Base-by-base conservation (phyloP, 257 asterid species). In the Solanum verrucosum region DNA sequence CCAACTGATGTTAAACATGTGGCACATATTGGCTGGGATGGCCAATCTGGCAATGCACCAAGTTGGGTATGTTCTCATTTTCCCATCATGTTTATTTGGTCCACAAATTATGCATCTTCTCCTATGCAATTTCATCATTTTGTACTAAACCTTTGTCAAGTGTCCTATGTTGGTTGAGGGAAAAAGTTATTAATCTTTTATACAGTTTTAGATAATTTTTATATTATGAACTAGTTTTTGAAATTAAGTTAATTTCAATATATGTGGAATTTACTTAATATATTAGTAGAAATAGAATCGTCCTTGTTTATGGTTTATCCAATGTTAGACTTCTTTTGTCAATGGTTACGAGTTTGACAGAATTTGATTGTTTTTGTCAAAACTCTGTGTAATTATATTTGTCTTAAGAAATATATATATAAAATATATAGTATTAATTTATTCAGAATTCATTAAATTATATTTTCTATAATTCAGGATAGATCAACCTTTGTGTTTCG, bases 1-100 rank as follows among this genome's bases (percentile, higher is more conserved):
- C 98, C 98, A 6, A 96, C 98, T 46, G 98, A 96, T 88, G 98
- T 95, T 87, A 95, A 96, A 92, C 98, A 96, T 90, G 96, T 96
- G 91, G 95, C 98, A 37, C 98, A 96, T 88, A 94, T 96, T 88
- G 98, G 98, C 49, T 96, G 98, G 96, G 98, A 96, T 87, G 98
- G 98, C 84, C 90, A 90, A 18, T 88, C 98, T 70, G 98, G 98
- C 46, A 89, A 87, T 86, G 96, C 98, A 3, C 98, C 98, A 11
- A 94, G 92, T 93, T 96, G 98, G 98, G 98, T 95, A 93, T 83
- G 96, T 83, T 14, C 74, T 81, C 25, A 5, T 56, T 42, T 68
- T 3, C 34, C n/a, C 29, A 63, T 37, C 81, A 79, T 79, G 67
- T 42, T 78, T 13, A 25, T 78, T 78, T 78, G 63, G 65, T n/a